Percentiles rank a stretch among this genome's conserved stretches.
phyloP scores from a whole-genome alignment of 2,329 filamentous ascomycete species.

The Venturia carpophila region DNA sequence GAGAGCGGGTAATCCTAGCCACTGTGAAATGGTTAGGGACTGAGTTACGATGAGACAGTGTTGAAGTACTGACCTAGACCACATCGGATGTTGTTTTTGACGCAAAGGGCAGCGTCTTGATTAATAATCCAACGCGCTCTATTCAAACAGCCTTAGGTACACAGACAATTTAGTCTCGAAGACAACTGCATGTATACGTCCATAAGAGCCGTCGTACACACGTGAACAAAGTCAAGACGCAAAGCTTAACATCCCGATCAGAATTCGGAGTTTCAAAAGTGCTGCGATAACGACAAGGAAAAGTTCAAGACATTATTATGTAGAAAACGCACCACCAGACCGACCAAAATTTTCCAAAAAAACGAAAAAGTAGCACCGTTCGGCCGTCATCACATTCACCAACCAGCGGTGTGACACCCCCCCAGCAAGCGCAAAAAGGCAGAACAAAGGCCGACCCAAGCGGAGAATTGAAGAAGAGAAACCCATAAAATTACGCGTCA shows the following conservation, averaged over 20 bases:
- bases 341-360: neutral
- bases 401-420: neutral
- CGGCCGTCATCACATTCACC: neutral
- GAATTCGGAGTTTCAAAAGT: neutral
- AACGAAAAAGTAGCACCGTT: neutral
- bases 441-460: neutral
- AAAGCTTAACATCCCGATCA: no score
- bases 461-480: neutral
- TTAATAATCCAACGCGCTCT: no score
- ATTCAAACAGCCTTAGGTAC: no score
- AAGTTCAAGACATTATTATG: neutral
- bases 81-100: slow-evolving; percentile 12
- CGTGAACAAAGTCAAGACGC: no score
- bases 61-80: no score
- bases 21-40: no score
- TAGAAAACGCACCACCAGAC: neutral
- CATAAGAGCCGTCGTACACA: no score
- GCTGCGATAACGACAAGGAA: neutral
- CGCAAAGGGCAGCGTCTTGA: no score
- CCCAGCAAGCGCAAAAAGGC: neutral
- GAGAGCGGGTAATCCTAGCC: slow-evolving; percentile 19
- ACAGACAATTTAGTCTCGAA: no score
- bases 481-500: neutral
- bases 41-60: no score
- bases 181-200: no score